phyloP scores from a whole-genome alignment of 1,284 basidiomycete species.

The Lignosus rhinocerotis region DNA sequence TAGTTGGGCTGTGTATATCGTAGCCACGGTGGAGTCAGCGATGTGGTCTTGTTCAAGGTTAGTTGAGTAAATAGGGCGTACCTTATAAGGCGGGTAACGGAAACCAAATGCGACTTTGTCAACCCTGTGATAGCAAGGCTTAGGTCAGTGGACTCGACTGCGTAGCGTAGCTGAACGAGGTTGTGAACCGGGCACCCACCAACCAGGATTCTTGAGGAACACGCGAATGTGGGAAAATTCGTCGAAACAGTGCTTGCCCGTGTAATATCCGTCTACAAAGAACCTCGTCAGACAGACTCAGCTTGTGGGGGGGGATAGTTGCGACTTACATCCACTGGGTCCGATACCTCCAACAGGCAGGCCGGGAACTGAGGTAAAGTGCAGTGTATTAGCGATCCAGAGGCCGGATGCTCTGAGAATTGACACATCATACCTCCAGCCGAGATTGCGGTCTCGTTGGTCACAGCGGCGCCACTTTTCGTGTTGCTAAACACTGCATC shows the following conservation, averaged over 20 bases:
- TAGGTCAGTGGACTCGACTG: background rate
- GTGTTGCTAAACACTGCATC: constrained; percentile 63
- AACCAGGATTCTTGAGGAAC: constrained; percentile 63
- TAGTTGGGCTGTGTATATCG: constrained; percentile 5
- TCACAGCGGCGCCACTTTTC: constrained; percentile 63
- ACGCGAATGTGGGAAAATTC: constrained; percentile 68
- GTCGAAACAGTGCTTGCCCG: constrained; percentile 66
- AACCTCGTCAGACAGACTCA: background rate
- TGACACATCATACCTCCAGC: constrained; percentile 43
- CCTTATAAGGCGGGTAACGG: constrained; percentile 70
- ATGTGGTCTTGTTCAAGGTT: background rate
- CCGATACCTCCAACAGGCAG: constrained; percentile 76
- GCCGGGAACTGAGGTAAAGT: constrained; percentile 46
- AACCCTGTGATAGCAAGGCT: constrained; percentile 41
- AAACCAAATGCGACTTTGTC: constrained; percentile 50
- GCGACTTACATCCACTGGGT: constrained; percentile 63
- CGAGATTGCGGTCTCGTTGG: constrained; percentile 67
- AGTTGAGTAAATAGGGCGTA: constrained; percentile 28
- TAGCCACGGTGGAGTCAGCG: background rate
- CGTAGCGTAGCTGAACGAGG: no score
- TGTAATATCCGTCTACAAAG: constrained; percentile 57
- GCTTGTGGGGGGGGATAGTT: background rate
- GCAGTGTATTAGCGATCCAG: no score
- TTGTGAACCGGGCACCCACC: constrained; percentile 32
- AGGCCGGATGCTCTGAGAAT: no score